phyloP scores from a whole-genome alignment of 805 yeast genomes.

The Zygosaccharomyces pseudorouxii region DNA sequence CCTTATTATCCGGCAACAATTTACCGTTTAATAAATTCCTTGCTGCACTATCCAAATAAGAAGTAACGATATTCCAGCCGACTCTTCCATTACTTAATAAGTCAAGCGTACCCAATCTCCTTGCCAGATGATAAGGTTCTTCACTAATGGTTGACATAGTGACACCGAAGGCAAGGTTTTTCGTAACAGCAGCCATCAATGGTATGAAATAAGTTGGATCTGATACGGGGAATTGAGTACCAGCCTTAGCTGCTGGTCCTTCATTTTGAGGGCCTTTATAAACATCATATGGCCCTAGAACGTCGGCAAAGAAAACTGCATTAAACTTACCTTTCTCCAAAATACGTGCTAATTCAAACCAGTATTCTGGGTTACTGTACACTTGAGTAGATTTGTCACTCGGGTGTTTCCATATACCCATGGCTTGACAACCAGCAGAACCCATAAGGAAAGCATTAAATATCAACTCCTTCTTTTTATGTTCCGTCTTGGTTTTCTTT shows the following conservation, averaged over 20 bases:
- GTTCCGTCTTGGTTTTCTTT: constrained; percentile 6
- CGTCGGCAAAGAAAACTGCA: constrained; percentile 40
- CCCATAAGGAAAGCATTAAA: constrained; percentile 39
- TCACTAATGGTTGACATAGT: constrained; percentile 43
- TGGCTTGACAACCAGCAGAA: constrained; percentile 20
- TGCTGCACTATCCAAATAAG: constrained; percentile 42
- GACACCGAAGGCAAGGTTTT: constrained; percentile 38
- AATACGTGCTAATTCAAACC: constrained; percentile 37
- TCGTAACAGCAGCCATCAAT: constrained; percentile 43
- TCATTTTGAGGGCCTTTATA: constrained; percentile 39
- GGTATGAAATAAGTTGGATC: constrained; percentile 39
- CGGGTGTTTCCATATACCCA: constrained; percentile 19
- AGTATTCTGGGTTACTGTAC: constrained; percentile 33
- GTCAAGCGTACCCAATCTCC: constrained; percentile 43
- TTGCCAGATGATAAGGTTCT: constrained; percentile 40
- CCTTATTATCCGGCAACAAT: constrained; percentile 38
- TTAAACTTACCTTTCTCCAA: constrained; percentile 39
- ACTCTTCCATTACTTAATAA: constrained; percentile 41
- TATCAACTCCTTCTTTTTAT: constrained; percentile 24
- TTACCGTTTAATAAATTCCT: constrained; percentile 38
- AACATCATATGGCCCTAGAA: constrained; percentile 39
- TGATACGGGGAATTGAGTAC: constrained; percentile 36
- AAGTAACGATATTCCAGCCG: constrained; percentile 47
- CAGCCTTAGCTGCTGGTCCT: constrained; percentile 35
- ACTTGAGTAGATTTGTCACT: constrained; percentile 9